Base-by-base conservation (phyloP, 768 basidiomycete genomes). In the Pisolithus marmoratus region DNA sequence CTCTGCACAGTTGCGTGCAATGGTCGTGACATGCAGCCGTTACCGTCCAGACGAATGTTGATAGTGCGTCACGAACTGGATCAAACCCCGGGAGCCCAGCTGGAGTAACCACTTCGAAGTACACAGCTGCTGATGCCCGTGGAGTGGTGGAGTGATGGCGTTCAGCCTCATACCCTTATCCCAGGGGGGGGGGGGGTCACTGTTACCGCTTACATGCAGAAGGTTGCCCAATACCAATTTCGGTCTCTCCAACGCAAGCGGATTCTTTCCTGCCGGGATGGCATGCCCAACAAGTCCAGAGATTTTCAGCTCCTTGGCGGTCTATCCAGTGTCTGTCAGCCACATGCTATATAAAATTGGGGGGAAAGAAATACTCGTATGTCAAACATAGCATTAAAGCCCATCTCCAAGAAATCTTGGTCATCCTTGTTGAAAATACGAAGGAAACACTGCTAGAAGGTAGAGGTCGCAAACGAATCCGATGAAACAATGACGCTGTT, bases 71-170 rank as follows among this genome's bases (percentile, higher is more conserved):
- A 98, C 90, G 62, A 97, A 98, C 68, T 98, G 96, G 54, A 99
- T 91, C 52, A 97, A 82, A 46, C 96, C 96, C 8, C 93, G 87
- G 34, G 90, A 90, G 51, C 90, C 90, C 6, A 84, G 90, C 59
- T 85, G 94, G 94, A 1, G 94, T 94, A 55, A 97, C 96, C 24
- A 98, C 96, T 67, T 99, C 96, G 63, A 99, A 97, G 74, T 98
- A 99, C 34, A 95, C 91, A 29, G 84, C 95, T 46, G 87, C 80
- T 1, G 95, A 85, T 1, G 93, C 91, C 50, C 79, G 85, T 4
- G 93, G 92, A 0, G 83, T 91, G 57, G 85, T 4, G 93, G 92
- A 0, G 83, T 91, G 57, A 98, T 80, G 49, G 84, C 78, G 73
- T 95, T 96, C 60, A 98, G 81, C 72, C 92, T 96, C 96, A n/a